Evolutionary conservation across 2,329 filamentous ascomycete genomes (phyloP).

Genomic region (Periconia macrospinosa): DNA sequence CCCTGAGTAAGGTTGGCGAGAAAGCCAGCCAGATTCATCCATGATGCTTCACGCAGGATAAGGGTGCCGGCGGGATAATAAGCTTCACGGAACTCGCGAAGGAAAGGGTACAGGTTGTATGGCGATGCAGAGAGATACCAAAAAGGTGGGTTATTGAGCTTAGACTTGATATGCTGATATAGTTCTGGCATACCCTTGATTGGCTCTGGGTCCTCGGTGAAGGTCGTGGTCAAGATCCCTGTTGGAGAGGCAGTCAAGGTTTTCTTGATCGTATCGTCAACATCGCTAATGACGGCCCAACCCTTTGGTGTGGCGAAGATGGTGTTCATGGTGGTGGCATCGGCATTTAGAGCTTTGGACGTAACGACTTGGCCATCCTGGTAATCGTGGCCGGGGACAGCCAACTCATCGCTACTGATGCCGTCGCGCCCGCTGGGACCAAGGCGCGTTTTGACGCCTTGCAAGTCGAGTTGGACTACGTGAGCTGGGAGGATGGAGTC

Average conservation of each 20-base stretch:
- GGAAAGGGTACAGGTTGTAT: slow-evolving; percentile 90
- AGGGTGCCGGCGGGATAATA: slow-evolving; percentile 79
- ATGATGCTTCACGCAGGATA: slow-evolving; percentile 81
- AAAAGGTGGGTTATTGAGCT: slow-evolving; percentile 68
- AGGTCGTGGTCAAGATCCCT: slow-evolving; percentile 82
- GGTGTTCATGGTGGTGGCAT: slow-evolving; percentile 65
- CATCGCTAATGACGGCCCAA: slow-evolving; percentile 84
- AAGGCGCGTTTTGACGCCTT: slow-evolving; percentile 47
- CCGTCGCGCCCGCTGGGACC: slow-evolving; percentile 74
- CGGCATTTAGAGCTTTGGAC: slow-evolving; percentile 32
- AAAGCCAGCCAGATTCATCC: slow-evolving; percentile 81
- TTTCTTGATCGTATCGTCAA: slow-evolving; percentile 95
- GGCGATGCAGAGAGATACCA: slow-evolving; percentile 95
- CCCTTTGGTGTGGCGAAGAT: slow-evolving; percentile 75
- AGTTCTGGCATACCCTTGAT: slow-evolving; percentile 83
- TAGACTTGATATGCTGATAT: slow-evolving; percentile 66
- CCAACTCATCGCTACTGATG: slow-evolving; percentile 63
- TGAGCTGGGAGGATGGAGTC: slow-evolving; percentile 74
- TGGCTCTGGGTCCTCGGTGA: slow-evolving; percentile 72
- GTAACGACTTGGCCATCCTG: slow-evolving; percentile 36
- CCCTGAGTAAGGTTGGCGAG: slow-evolving; percentile 77
- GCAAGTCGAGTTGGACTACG: slow-evolving; percentile 67
- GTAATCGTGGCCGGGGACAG: slow-evolving; percentile 52
- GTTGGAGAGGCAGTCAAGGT: slow-evolving; percentile 79
- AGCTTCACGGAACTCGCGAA: slow-evolving; percentile 70